Base-by-base conservation (phyloP, 441 rosid species). In the Adansonia grandidieri region DNA sequence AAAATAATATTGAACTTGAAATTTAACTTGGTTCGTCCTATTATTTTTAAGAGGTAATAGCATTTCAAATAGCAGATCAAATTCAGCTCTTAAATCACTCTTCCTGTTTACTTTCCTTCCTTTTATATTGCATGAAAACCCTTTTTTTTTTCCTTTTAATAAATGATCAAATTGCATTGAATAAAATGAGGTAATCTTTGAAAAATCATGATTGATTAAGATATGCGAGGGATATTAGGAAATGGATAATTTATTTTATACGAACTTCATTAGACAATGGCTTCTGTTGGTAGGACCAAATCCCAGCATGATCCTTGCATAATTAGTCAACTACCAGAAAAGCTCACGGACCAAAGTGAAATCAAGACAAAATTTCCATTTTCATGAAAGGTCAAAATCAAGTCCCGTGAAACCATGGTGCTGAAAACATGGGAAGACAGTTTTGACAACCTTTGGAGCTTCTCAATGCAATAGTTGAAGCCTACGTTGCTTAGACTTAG, bases 291-390 rank as follows among this genome's bases (percentile, higher is more conserved):
- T 61, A 24, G 69, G 69, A 24, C 57, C 69, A 61, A 74, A 57
- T 73, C 50, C 76, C 37, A 54, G 32, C 51, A 73, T 40, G 75
- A 17, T 4, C 14, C 28, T 3, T 15, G 56, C 42, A 60, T 15
- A 50, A 47, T 28, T 57, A 50, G 28, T 37, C 61, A 66, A 76
- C 17, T 68, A 1, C 54, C 45, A 66, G 71, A 37, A 58, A 62
- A 58, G 68, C 69, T 79, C 78, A 77, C 67, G 73, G 85, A 80
- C 78, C 82, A 54, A 80, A 50, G 37, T 45, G 45, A 51, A 14
- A 32, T 64, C 0, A 14, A 19, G 70, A 37, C 58, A 58, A 70
- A 78, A 62, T 50, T 45, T 45, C 67, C 13, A 42, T 77, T 67
- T 20, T 67, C 56, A 68, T 15, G 22, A 24, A 44, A 54, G 24